A percentile compares a stretch with the other conserved stretches of the same genome.
Conservation (phyloP, 768 basidiomycete species). For the Lactarius quietus region DNA sequence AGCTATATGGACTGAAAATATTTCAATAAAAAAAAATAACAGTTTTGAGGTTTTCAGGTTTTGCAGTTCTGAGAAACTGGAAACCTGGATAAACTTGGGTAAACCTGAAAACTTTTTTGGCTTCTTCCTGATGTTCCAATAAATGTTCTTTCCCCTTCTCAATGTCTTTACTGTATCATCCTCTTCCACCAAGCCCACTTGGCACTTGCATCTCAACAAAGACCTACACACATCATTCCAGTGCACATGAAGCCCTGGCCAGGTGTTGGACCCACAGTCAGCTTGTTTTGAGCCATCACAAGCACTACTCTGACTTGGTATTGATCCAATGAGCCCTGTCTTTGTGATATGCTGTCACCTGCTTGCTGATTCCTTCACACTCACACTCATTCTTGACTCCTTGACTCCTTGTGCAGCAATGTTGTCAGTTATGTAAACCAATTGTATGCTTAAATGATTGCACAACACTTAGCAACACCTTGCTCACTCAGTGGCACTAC, state of each 20-base stretch:
- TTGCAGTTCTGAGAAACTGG: too few relatives aligned
- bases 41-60: too few relatives aligned
- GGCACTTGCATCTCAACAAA: constrained; percentile 14
- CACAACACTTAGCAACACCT: too few relatives aligned
- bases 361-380: not conserved
- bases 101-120: too few relatives aligned
- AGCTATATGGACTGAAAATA: too few relatives aligned
- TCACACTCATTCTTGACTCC: not conserved
- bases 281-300: constrained; percentile 13
- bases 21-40: too few relatives aligned
- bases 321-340: constrained; percentile 5
- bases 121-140: too few relatives aligned
- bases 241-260: constrained; percentile 18
- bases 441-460: too few relatives aligned
- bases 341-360: constrained; percentile 5
- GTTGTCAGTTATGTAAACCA: too few relatives aligned
- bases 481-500: too few relatives aligned
- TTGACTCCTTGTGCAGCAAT: too few relatives aligned
- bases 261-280: constrained; percentile 12
- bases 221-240: constrained; percentile 7
- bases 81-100: too few relatives aligned
- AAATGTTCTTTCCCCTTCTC: not conserved
- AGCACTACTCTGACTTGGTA: not conserved
- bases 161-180: constrained; percentile 3
- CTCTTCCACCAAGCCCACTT: constrained; percentile 1